Evolutionary conservation across 208 protist species (phyloP).

Genomic region (Tritrichomonas musculus): DNA sequence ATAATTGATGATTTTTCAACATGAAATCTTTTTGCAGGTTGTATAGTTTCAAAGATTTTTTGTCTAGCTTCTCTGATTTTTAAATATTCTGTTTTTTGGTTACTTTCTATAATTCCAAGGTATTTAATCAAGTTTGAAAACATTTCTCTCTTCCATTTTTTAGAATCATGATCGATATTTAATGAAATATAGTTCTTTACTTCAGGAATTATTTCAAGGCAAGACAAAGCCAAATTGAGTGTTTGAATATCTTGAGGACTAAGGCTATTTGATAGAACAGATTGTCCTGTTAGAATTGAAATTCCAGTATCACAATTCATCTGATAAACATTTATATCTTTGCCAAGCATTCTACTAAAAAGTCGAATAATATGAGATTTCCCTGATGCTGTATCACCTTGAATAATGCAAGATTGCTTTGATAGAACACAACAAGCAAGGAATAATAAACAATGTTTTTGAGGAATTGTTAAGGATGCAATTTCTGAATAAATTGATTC

Average conservation of each 20-base stretch:
- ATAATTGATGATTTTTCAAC: not conserved
- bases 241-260: not conserved
- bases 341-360: not conserved
- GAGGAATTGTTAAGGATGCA: too few species aligned
- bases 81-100: too few species aligned
- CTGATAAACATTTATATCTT: not conserved
- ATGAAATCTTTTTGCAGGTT: not conserved
- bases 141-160: not conserved
- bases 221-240: not conserved
- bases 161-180: not conserved
- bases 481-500: too few species aligned
- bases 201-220: not conserved
- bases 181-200: not conserved
- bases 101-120: too few species aligned
- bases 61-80: not conserved
- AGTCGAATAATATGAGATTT: not conserved
- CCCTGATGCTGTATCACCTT: conserved; percentile 9
- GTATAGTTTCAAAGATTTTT: not conserved
- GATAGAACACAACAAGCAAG: too few species aligned
- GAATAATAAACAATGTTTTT: too few species aligned
- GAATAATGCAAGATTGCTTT: not conserved
- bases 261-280: not conserved
- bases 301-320: not conserved
- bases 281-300: not conserved
- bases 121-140: too few species aligned